Conservation (phyloP, 257 asterid genomes). For the Solanum chilense region DNA sequence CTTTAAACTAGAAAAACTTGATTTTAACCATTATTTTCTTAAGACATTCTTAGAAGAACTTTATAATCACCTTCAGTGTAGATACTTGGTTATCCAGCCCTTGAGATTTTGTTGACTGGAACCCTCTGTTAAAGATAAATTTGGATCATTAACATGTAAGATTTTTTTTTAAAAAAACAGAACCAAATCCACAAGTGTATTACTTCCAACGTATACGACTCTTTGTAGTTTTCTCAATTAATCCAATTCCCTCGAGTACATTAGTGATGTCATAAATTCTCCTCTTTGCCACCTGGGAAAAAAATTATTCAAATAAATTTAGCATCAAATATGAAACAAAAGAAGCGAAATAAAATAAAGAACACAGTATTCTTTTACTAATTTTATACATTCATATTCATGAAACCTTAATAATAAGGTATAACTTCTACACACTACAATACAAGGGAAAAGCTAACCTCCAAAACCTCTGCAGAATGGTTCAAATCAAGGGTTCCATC, state of each 20-base stretch:
- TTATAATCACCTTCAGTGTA: slow-evolving; percentile 42
- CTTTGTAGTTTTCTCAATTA: slow-evolving; percentile 67
- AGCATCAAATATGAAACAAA: background rate
- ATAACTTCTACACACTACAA: background rate
- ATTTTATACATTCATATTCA: background rate
- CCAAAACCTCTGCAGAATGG: slow-evolving; percentile 42
- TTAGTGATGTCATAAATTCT: slow-evolving; percentile 84
- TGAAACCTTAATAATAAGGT: background rate
- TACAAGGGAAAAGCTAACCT: slow-evolving; percentile 24
- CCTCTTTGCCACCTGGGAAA: slow-evolving; percentile 73
- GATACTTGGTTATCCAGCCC: slow-evolving; percentile 25
- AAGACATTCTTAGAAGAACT: background rate
- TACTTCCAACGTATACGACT: slow-evolving; percentile 74
- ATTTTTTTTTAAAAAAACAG: background rate
- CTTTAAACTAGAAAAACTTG: background rate
- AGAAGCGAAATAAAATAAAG: background rate
- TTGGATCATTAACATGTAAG: slow-evolving; percentile 11
- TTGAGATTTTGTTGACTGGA: slow-evolving; percentile 17
- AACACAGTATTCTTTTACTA: background rate
- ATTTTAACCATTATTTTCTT: background rate
- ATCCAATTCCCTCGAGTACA: slow-evolving; percentile 82
- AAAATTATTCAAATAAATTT: background rate
- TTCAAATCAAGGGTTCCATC: slow-evolving; percentile 76
- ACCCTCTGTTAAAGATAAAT: slow-evolving; percentile 36
- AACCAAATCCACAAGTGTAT: slow-evolving; percentile 5